These are phyloP conservation scores for Mortierella antarctica DNA, from an alignment of 192 early-diverging fungal species.

Conservation along the genomic window DNA sequence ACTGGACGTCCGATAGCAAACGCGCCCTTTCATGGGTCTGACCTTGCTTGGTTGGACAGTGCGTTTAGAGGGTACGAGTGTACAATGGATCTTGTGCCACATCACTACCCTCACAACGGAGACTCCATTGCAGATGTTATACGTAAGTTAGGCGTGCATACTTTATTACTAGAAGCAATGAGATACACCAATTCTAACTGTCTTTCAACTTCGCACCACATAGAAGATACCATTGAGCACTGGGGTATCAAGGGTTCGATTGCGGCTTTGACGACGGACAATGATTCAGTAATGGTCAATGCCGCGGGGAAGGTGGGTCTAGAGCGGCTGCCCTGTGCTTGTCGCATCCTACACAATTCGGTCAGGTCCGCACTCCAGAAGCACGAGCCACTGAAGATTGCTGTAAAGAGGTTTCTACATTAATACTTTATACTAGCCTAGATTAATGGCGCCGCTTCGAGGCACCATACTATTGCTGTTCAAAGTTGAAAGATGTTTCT, in stretches of 20 bases:
- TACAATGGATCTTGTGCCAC: neutral
- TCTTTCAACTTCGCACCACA: no score
- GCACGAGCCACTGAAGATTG: neutral
- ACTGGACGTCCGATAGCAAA: constrained; percentile 1
- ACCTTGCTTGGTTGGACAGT: constrained; percentile 5
- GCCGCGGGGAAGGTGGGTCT: neutral
- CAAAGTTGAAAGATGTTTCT: no score
- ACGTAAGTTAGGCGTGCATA: neutral
- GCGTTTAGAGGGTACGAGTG: neutral
- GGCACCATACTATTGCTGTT: no score
- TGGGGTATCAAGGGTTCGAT: neutral
- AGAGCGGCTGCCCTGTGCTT: neutral
- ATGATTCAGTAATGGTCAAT: neutral
- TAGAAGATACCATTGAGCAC: no score
- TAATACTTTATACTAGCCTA: no score
- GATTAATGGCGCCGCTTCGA: no score
- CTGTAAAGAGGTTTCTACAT: neutral
- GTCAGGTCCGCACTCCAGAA: neutral
- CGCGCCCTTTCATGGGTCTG: constrained; percentile 1
- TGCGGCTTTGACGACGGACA: constrained; percentile 3
- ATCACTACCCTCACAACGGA: constrained; percentile 4
- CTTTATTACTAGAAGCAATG: no score
- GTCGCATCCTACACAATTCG: constrained; percentile 4
- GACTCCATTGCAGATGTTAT: neutral
- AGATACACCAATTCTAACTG: no score